Evolutionary conservation across 148 eudicot species (phyloP).

Genomic region (Tetragonia tetragonoides): DNA sequence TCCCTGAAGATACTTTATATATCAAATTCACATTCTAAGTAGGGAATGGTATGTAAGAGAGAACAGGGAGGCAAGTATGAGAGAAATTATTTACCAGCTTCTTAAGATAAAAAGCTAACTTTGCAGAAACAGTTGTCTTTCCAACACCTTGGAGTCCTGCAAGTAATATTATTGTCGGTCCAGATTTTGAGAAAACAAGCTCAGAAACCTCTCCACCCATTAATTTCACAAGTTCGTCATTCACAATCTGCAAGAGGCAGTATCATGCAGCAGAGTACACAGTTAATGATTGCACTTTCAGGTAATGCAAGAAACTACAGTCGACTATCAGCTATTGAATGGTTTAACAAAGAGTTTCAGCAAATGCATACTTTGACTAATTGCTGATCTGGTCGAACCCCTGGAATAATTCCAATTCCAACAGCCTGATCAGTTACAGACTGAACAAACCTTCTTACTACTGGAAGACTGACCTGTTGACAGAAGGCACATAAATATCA

Average conservation of each 20-base stretch:
- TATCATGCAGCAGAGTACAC: background rate
- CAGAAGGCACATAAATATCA: conserved; percentile 1
- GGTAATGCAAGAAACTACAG: background rate
- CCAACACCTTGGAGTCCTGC: conserved; percentile 99
- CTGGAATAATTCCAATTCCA: conserved; percentile 80
- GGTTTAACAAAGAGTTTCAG: conserved; percentile 6
- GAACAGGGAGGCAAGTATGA: background rate
- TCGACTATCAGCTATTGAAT: background rate
- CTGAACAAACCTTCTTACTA: conserved; percentile 94
- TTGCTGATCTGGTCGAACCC: conserved; percentile 97
- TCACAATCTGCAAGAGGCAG: conserved; percentile 65
- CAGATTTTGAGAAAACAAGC: conserved; percentile 75
- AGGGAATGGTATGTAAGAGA: background rate
- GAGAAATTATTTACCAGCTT: conserved; percentile 55
- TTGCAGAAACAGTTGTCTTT: conserved; percentile 94
- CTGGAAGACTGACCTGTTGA: conserved; percentile 92
- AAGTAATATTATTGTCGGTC: conserved; percentile 81
- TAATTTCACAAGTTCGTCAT: conserved; percentile 80
- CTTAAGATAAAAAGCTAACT: conserved; percentile 87
- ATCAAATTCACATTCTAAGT: background rate
- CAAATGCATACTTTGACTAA: conserved; percentile 73
- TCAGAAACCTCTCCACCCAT: conserved; percentile 99
- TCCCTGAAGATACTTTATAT: conserved; percentile 45
- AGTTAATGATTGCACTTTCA: background rate
- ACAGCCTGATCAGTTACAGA: conserved; percentile 86